Base-by-base conservation (phyloP, 1,284 basidiomycete species). In the Irpex sp. region DNA sequence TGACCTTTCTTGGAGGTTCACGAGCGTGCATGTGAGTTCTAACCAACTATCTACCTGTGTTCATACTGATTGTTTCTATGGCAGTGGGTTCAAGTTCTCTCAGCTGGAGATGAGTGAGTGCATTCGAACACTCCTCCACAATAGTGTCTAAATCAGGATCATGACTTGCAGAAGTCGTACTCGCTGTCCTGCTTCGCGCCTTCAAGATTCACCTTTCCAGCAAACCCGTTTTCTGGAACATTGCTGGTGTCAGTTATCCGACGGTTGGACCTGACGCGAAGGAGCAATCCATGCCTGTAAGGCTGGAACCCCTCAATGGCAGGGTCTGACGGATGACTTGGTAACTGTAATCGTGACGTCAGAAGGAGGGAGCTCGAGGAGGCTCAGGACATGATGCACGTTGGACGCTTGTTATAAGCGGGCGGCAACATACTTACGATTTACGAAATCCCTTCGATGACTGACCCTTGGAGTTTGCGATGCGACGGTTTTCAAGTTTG, bases 11-110 rank as follows among this genome's bases (percentile, higher is more conserved):
- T 15, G 65, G 65, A 13, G 65, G 65, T 6, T 61, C 59, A 3
- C 34, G 65, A 34, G 59, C 65, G 11, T 67, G 63, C 64, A 63
- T 67, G 65, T 67, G 57, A 57, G 65, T 61, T 17, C 19, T n/a
- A 40, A 8, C 34, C 31, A 26, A 61, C 6, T 11, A 13, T 8
- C 37, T 17, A 19, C 11, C 26, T 21, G 9, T 51, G 3, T 47
- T 11, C 40, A 47, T 13, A 34, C 19, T 56, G 48, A 58, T 17
- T 47, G 21, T 11, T 19, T 21, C 6, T 11, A 55, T 34, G 19
- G 40, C 44, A 63, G 65, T 26, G 60, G 51, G 13, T 65, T 67
- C 65, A 67, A 67, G 36, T 64, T 66, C 38, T 60, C 58, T 11
- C 57, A 67, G 44, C 61, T 67, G 1, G 65, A 67, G 37, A 64